A percentile compares a stretch with the other conserved stretches of the same genome.
Conservation (phyloP, 2,329 filamentous ascomycete species). For the Neonectria sp. region DNA sequence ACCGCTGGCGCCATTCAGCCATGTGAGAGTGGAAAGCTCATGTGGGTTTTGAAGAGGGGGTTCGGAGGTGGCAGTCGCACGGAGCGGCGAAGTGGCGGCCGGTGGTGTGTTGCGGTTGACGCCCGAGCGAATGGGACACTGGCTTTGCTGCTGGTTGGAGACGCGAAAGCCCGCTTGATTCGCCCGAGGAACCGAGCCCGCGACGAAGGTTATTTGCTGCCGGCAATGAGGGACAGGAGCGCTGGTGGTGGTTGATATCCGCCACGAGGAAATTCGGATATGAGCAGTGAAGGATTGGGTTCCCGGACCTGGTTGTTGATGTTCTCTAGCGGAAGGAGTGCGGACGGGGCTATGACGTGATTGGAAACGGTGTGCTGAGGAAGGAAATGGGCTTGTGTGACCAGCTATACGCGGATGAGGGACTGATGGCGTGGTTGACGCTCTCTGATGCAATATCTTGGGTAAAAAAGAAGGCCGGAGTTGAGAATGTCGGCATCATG, state of each 20-base stretch:
- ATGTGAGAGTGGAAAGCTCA: slow-evolving; percentile 41
- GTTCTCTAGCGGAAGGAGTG: slow-evolving; percentile 6
- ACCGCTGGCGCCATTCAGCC: slow-evolving; percentile 54
- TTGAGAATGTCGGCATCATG: slow-evolving; percentile 11
- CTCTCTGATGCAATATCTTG: slow-evolving; percentile 5
- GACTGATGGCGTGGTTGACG: slow-evolving; percentile 15
- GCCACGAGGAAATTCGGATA: slow-evolving; percentile 5
- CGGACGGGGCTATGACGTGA: slow-evolving; percentile 21
- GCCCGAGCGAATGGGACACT: slow-evolving; percentile 10
- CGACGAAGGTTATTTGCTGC: not conserved
- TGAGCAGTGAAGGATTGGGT: slow-evolving; percentile 10
- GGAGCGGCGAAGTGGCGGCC: not conserved
- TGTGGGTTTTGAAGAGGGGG: slow-evolving; percentile 17
- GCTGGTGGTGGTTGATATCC: slow-evolving; percentile 13
- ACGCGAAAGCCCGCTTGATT: not conserved
- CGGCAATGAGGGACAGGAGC: not conserved
- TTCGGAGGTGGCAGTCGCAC: slow-evolving; percentile 13
- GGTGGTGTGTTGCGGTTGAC: slow-evolving; percentile 25
- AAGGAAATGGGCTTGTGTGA: slow-evolving; percentile 3
- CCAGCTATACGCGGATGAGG: slow-evolving; percentile 21
- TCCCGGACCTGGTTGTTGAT: not conserved
- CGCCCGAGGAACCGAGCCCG: not conserved
- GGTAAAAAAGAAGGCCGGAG: not conserved
- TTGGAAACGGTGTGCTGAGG: slow-evolving; percentile 12
- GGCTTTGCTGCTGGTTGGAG: not conserved